A percentile compares a stretch with the other conserved stretches of the same genome.
phyloP scores from a whole-genome alignment of 345 rosid species.

The Eucalyptus polybractea region DNA sequence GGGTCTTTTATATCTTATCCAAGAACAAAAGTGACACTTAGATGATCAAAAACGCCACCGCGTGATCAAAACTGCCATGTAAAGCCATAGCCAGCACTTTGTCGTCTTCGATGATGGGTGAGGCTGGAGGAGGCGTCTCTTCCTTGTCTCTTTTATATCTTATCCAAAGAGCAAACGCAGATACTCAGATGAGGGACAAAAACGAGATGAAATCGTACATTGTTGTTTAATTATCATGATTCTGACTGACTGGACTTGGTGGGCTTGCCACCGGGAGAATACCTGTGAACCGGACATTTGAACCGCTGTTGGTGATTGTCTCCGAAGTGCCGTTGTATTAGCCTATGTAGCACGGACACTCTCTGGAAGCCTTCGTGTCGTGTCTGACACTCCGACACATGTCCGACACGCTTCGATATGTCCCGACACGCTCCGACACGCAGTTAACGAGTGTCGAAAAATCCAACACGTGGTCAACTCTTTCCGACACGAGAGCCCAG shows the following conservation, averaged over 20 bases:
- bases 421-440: too few species aligned
- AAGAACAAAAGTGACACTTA: background rate
- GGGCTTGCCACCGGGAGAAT: slow-evolving; percentile 43
- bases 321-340: slow-evolving; percentile 25
- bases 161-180: background rate
- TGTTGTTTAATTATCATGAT: background rate
- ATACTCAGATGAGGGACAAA: background rate
- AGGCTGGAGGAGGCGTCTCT: slow-evolving; percentile 62
- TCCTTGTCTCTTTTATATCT: slow-evolving; percentile 18
- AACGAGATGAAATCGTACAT: background rate
- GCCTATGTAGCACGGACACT: background rate
- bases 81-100: slow-evolving; percentile 26
- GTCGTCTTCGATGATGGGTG: slow-evolving; percentile 14
- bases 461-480: too few species aligned
- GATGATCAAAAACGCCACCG: background rate
- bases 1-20: background rate
- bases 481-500: too few species aligned
- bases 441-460: too few species aligned
- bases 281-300: slow-evolving; percentile 10
- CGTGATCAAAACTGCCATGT: background rate
- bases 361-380: too few species aligned
- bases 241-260: slow-evolving; percentile 22
- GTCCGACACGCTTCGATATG: too few species aligned
- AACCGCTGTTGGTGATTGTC: slow-evolving; percentile 67
- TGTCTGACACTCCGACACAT: too few species aligned